Evolutionary conservation across 441 rosid genomes (phyloP), one percentile per base, ranked within the genome.

Genomic region (Adansonia rubrostipa): DNA sequence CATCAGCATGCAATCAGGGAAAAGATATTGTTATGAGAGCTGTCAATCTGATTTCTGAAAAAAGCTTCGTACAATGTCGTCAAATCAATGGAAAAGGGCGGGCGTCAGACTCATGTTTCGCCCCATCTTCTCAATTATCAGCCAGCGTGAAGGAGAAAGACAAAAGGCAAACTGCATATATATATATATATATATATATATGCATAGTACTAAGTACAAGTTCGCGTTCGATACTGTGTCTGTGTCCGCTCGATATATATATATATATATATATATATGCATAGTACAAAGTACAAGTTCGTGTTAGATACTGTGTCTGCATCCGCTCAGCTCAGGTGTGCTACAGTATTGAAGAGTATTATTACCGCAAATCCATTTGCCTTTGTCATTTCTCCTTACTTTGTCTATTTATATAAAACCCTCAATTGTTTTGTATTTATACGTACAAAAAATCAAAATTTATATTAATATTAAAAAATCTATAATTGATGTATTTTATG

Each of bases 51-150:
- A 22, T 76, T 74, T 77, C 81, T 80, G 77, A 74, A 65, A 67
- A 74, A 60, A 64, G 74, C 79, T 73, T 82, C 84, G 86, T 87
- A 86, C 89, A 82, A 69, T 76, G 78, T 74, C 81, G 77, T 24
- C 28, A 24, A 24, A 24, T 80, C 67, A 61, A 73, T 66, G 69
- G 69, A 36, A 36, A 40, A 64, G 11, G 20, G 48, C 66, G 79
- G 67, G 73, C 36, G 84, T 84, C 89, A 90, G 89, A 83, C 28
- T 24, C 28, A 24, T 24, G 28, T 24, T 24, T 20, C 33, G 89
- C 90, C 81, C 90, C 82, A 88, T 88, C 89, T 83, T 85, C 89
- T 82, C 84, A 81, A 79, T 86, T 79, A 86, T 83, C 28, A 24
- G 28, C 28, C 82, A 75, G 67, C 83, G 65, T 24, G 36, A 14